Evolutionary conservation across 2,329 filamentous ascomycete genomes (phyloP).

Genomic region (Aureobasidium musti): DNA sequence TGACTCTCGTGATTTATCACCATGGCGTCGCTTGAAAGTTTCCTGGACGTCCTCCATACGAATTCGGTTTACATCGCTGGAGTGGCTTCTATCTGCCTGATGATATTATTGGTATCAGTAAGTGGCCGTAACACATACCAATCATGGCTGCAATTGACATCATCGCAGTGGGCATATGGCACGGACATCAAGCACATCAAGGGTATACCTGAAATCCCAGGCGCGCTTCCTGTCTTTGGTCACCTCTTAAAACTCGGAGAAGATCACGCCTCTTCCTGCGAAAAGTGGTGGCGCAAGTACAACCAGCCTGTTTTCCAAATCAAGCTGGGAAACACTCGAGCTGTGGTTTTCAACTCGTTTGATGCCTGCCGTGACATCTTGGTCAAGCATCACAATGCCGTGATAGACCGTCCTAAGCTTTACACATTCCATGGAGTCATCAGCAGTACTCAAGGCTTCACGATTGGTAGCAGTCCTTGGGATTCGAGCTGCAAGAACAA

Average conservation of each 20-base stretch:
- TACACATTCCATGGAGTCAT: constrained; percentile 59
- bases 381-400: constrained; percentile 52
- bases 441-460: constrained; percentile 56
- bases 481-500: constrained; percentile 58
- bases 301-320: constrained; percentile 55
- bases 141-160: neutral
- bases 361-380: constrained; percentile 56
- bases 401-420: constrained; percentile 54
- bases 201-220: constrained; percentile 54
- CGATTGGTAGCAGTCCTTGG: constrained; percentile 58
- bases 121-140: neutral
- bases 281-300: constrained; percentile 53
- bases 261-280: constrained; percentile 57
- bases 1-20: too few species aligned
- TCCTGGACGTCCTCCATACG: too few species aligned
- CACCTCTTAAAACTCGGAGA: constrained; percentile 56
- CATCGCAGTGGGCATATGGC: constrained; percentile 8
- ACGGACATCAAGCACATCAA: constrained; percentile 56
- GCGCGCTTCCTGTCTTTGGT: constrained; percentile 53
- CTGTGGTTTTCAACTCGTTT: constrained; percentile 57
- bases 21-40: too few species aligned
- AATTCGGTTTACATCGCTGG: neutral
- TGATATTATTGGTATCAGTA: neutral
- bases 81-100: neutral
- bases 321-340: constrained; percentile 55